Base-by-base conservation (phyloP, 306 rosid genomes). In the Luffa aegyptiaca region DNA sequence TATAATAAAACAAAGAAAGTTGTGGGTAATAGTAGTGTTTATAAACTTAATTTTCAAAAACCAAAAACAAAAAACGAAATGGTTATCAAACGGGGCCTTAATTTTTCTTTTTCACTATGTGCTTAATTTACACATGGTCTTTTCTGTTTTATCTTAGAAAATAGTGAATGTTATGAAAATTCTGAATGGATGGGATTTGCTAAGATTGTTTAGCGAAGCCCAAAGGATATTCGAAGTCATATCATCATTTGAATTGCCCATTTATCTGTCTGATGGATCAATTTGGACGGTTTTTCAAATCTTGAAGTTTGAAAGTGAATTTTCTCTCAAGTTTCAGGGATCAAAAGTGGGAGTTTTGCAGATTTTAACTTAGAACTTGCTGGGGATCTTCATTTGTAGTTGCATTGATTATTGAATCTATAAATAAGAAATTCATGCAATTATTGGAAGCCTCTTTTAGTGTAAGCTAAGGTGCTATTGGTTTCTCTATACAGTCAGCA, bases 401-500 rank as follows among this genome's bases (percentile, higher is more conserved):
- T n/a, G 35, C 55, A 10, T 72, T 72, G 52, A 26, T 5, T 62
- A 6, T 73, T 33, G 18, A 5, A 26, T 13, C 58, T 49, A 51
- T 31, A 52, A 48, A 8, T 1, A 74, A 51, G 45, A 16, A 51
- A 17, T 33, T 17, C 31, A 51, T 51, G 16, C 3, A 74, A 36
- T 8, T 74, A 44, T 49, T 74, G 10, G 53, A 76, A 20, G 80
- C 51, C 36, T 68, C 51, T 21, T 42, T 75, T 35, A 26, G 65
- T 35, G 59, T 48, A 41, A 35, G 31, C 31, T 82, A 76, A 79
- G 80, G 79, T 65, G 59, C 68, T 52, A 74, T 68, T 80, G 58
- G 44, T 79, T 83, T 89, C 70, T 79, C 80, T 80, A 82, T 78
- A 71, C 88, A 86, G 93, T 88, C 85, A 65, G 5, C 79, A 39